Base-by-base conservation (phyloP, 768 basidiomycete species). In the Pleurotus ostreatus region DNA sequence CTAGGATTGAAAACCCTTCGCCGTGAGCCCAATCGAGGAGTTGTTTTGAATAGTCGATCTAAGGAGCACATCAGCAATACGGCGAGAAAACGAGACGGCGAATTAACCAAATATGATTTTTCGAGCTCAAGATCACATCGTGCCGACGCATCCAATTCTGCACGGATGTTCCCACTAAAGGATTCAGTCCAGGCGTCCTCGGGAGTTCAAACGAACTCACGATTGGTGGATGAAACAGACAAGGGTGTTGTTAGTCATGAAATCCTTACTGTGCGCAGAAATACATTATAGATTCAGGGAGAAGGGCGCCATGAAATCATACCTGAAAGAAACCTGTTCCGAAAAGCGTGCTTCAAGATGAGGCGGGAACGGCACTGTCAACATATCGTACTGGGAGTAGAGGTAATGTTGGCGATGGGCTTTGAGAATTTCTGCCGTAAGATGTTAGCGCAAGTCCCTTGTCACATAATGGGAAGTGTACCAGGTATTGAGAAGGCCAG, bases 221-320 rank as follows among this genome's bases (percentile, higher is more conserved):
- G 98, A 94, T 74, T 98, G 95, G 71, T 99, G 97, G 4, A 90
- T 84, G 64, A 98, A 92, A 41, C 98, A 71, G 25, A 98, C 82
- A 22, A 98, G 65, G 0, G 88, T 92, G 26, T 83, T 73, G 55
- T 88, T 86, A 23, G 86, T 79, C 64, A 91, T 87, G 30, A 98
- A 74, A 68, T 95, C 89, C 45, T 78, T 71, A 30, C 95, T 97
- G 58, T 13, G 30, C 30, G 11, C 30, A 34, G 30, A 34, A 34
- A 34, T 9, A 11, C 30, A 34, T 34, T 34, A 11, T 11, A 9
- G 30, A 34, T 34, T 11, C 9, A 34, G 30, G 30, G 1, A 11
- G 30, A 34, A 34, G 30, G 30, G 30, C 9, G 9, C 8, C 30
- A 9, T 34, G 30, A 34, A 18, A 11, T 75, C 92, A 59, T 70